Evolutionary conservation across 2,329 filamentous ascomycete genomes (phyloP).

Genomic region (Aspergillus jensenii): DNA sequence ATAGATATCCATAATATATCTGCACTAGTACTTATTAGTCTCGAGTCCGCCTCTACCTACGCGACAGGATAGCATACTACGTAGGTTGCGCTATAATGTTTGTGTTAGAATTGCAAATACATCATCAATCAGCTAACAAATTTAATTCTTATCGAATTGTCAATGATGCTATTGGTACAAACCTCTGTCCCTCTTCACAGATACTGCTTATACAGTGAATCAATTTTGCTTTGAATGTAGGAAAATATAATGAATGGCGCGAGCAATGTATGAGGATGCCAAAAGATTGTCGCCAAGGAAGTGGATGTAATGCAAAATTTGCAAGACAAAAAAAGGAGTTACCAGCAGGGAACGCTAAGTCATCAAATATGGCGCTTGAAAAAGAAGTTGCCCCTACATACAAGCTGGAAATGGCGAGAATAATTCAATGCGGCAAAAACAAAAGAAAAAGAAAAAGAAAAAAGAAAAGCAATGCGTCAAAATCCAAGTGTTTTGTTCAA

Average conservation of each 20-base stretch:
- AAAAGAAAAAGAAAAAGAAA: neutral
- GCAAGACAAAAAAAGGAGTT: neutral
- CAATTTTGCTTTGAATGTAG: neutral
- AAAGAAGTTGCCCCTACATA: slow-evolving; percentile 4
- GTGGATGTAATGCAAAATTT: neutral
- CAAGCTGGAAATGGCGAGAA: neutral
- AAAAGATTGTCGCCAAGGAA: neutral
- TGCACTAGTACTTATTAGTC: neutral
- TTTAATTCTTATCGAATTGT: neutral
- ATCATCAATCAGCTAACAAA: too few relatives aligned
- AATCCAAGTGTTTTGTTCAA: slow-evolving; percentile 14
- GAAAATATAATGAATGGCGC: neutral
- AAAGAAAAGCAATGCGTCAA: too few relatives aligned
- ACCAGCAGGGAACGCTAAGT: slow-evolving; percentile 24
- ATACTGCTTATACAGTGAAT: neutral
- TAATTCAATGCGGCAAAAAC: neutral
- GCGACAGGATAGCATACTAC: neutral
- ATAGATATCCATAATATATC: neutral
- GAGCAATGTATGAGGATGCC: neutral
- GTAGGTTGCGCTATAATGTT: neutral
- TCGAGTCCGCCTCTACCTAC: neutral
- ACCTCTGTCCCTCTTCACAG: too few relatives aligned
- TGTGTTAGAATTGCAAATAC: too few relatives aligned
- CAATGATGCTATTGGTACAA: neutral
- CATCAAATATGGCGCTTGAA: slow-evolving; percentile 13